These are phyloP conservation scores for Hirsutella minnesotensis DNA, from an alignment of 2,329 filamentous ascomycete species.

Conservation along the genomic window DNA sequence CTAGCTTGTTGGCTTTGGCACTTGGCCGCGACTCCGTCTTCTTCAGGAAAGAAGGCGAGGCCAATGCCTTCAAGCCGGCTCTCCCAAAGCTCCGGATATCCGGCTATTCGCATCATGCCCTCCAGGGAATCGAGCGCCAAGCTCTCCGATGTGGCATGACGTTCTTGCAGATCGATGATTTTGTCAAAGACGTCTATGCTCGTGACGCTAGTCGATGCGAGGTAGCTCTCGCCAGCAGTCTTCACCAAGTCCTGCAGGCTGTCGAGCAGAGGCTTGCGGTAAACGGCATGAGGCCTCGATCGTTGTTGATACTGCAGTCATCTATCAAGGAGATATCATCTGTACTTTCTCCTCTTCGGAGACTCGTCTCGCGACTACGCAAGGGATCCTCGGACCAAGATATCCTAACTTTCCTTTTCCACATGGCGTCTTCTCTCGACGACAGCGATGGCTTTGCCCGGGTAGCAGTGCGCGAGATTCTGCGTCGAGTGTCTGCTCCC, in stretches of 20 bases:
- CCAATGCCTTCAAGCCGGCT: constrained; percentile 38
- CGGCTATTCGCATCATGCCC: constrained; percentile 39
- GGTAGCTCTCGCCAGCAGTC: constrained; percentile 39
- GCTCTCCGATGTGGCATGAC: constrained; percentile 37
- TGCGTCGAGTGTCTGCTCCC: constrained; percentile 49
- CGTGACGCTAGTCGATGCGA: constrained; percentile 31
- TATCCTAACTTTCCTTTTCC: constrained; percentile 49
- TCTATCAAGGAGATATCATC: constrained; percentile 32
- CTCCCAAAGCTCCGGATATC: constrained; percentile 38
- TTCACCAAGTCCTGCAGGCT: constrained; percentile 34
- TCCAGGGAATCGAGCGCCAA: constrained; percentile 32
- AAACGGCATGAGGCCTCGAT: constrained; percentile 27
- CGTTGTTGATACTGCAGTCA: constrained; percentile 41
- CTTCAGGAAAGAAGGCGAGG: constrained; percentile 47
- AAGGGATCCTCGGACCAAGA: constrained; percentile 42
- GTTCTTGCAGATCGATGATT: constrained; percentile 31
- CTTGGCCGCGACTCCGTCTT: constrained; percentile 63
- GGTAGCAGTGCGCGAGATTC: constrained; percentile 53
- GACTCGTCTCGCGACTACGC: constrained; percentile 35
- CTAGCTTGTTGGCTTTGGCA: constrained; percentile 52
- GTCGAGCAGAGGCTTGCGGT: constrained; percentile 37
- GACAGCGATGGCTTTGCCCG: constrained; percentile 50
- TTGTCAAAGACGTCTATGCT: constrained; percentile 34
- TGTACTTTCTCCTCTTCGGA: constrained; percentile 39
- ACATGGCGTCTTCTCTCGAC: constrained; percentile 50